Conservation (phyloP, 208 protist species). For the Trypanosoma scelopori region DNA sequence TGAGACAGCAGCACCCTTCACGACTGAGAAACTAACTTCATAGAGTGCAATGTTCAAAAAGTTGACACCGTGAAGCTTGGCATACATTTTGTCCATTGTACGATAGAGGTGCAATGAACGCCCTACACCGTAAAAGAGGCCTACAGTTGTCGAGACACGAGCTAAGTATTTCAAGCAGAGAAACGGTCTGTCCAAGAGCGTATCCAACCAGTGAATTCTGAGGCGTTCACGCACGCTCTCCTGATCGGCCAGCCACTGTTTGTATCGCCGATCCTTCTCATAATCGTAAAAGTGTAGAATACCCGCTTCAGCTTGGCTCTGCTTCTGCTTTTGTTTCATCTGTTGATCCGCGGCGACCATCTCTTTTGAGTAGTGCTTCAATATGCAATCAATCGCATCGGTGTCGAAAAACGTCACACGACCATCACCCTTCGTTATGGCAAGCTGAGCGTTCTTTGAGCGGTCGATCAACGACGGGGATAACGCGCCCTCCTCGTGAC, state of each 20-base stretch:
- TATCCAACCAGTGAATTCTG: conserved; percentile 82
- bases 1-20: conserved; percentile 59
- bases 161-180: conserved; percentile 56
- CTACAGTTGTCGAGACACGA: conserved; percentile 67
- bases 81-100: conserved; percentile 89
- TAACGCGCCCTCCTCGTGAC: conserved; percentile 17
- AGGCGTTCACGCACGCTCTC: conserved; percentile 51
- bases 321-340: conserved; percentile 44
- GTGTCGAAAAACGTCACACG: conserved; percentile 50
- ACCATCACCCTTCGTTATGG: conserved; percentile 34
- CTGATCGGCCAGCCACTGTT: conserved; percentile 75
- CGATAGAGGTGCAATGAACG: conserved; percentile 78
- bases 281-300: conserved; percentile 67
- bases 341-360: conserved; percentile 55
- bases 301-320: conserved; percentile 24
- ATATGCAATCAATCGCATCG: conserved; percentile 66
- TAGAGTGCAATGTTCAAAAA: conserved; percentile 59
- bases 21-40: conserved; percentile 58
- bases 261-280: conserved; percentile 65
- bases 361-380: conserved; percentile 45
- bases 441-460: conserved; percentile 14
- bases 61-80: conserved; percentile 82
- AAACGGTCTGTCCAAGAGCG: conserved; percentile 59
- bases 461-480: conserved; percentile 23
- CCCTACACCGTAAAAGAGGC: conserved; percentile 75